phyloP scores from a whole-genome alignment of 2,329 filamentous ascomycete species.

The Chalaropsis thielavioides region DNA sequence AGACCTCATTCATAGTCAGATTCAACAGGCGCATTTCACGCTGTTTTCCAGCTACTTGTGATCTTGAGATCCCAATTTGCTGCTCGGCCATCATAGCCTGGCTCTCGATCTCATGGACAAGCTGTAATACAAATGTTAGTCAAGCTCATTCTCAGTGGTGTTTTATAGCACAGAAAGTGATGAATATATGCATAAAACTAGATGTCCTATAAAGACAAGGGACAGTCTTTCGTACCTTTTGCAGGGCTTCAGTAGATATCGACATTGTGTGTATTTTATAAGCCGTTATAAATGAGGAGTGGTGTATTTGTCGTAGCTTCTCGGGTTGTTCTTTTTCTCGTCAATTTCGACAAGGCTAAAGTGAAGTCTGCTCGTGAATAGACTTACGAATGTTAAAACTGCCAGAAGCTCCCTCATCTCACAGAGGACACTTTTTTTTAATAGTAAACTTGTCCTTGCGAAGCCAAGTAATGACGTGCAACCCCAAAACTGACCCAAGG shows the following conservation, averaged over 20 bases:
- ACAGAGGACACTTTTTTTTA: background rate
- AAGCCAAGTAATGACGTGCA: background rate
- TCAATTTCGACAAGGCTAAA: background rate
- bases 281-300: background rate
- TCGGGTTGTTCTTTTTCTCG: background rate
- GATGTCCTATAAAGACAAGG: background rate
- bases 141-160: background rate
- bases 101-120: constrained; percentile 85
- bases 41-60: constrained; percentile 73
- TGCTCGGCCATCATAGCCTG: constrained; percentile 81
- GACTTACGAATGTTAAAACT: too few relatives aligned
- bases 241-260: constrained; percentile 82
- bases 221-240: constrained; percentile 50
- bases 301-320: background rate
- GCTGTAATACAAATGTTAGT: constrained; percentile 33
- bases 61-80: constrained; percentile 73
- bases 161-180: background rate
- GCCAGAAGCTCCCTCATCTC: too few relatives aligned
- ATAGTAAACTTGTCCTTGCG: background rate
- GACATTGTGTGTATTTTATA: constrained; percentile 51
- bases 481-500: background rate
- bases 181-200: background rate
- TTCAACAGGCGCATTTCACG: constrained; percentile 79
- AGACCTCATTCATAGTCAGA: constrained; percentile 71
- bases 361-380: background rate